Conservation (phyloP, 2,329 filamentous ascomycete genomes). For the Biscogniauxia sp. region DNA sequence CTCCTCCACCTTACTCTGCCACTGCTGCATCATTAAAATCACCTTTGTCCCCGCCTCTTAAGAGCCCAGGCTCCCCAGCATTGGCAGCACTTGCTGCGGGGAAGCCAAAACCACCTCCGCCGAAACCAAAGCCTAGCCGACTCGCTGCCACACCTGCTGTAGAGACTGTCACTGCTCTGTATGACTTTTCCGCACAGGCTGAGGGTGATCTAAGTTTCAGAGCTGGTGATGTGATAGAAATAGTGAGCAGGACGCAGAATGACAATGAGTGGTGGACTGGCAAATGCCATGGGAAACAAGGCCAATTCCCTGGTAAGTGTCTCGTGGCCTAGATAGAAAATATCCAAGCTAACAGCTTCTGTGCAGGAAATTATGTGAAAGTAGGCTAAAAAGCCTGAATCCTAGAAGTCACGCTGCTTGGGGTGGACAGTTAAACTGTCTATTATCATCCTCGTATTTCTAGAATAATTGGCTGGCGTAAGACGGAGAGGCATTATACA, state of each 20-base stretch:
- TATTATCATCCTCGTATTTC: background rate
- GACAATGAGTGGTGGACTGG: constrained; percentile 98
- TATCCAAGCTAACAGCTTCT: constrained; percentile 23
- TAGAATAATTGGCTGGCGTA: constrained; percentile 4
- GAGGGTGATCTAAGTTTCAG: constrained; percentile 91
- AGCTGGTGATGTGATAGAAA: constrained; percentile 86
- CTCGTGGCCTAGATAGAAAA: background rate
- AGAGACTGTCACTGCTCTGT: constrained; percentile 86
- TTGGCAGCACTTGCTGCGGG: constrained; percentile 50
- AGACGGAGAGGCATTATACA: constrained; percentile 2
- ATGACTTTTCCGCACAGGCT: constrained; percentile 94
- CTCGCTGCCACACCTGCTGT: constrained; percentile 63
- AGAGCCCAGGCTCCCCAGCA: constrained; percentile 27
- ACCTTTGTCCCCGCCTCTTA: constrained; percentile 30
- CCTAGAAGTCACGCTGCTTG: background rate
- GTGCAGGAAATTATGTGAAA: constrained; percentile 50
- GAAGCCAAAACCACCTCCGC: constrained; percentile 71
- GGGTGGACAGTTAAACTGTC: constrained; percentile 2
- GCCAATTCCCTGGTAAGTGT: constrained; percentile 87
- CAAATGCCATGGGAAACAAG: constrained; percentile 72
- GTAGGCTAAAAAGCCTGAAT: constrained; percentile 31
- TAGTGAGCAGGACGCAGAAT: constrained; percentile 77
- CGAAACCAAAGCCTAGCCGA: constrained; percentile 69
- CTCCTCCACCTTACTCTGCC: constrained; percentile 71
- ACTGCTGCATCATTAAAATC: constrained; percentile 38